These are phyloP conservation scores for Cercospora zeina DNA, from an alignment of 2,329 filamentous ascomycete genomes.

Conservation along the genomic window DNA sequence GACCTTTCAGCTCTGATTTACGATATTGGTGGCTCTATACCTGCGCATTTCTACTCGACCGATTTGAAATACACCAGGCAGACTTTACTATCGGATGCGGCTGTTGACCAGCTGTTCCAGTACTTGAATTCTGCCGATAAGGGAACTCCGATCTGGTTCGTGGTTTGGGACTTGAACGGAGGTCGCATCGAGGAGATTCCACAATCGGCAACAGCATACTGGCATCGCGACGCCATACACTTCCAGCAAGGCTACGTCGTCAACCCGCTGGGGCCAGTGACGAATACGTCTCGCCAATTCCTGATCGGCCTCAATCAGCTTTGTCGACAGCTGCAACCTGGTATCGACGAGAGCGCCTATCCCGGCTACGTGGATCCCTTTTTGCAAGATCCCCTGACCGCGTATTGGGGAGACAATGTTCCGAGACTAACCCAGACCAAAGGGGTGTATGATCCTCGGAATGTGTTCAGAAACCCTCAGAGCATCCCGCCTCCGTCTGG, in stretches of 20 bases:
- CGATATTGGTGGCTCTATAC: slow-evolving; percentile 24
- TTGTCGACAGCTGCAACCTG: slow-evolving; percentile 17
- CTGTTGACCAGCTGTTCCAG: slow-evolving; percentile 29
- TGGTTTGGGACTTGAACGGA: slow-evolving; percentile 28
- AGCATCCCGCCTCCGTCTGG: slow-evolving; percentile 21
- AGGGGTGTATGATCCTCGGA: slow-evolving; percentile 38
- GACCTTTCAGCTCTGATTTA: slow-evolving; percentile 17
- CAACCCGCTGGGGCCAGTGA: slow-evolving; percentile 16
- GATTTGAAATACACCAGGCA: slow-evolving; percentile 22
- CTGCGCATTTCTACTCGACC: slow-evolving; percentile 31
- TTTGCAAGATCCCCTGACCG: slow-evolving; percentile 36
- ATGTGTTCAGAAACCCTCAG: slow-evolving; percentile 34
- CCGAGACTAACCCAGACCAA: slow-evolving; percentile 36
- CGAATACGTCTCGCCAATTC: slow-evolving; percentile 18
- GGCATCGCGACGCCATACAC: slow-evolving; percentile 29
- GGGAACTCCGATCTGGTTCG: slow-evolving; percentile 25
- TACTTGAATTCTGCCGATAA: slow-evolving; percentile 26
- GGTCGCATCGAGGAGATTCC: slow-evolving; percentile 26
- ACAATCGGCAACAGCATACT: slow-evolving; percentile 28
- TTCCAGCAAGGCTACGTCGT: slow-evolving; percentile 29
- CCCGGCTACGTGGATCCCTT: slow-evolving; percentile 34
- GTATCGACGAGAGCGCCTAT: slow-evolving; percentile 28
- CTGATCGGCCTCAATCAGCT: slow-evolving; percentile 23
- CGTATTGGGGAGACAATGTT: slow-evolving; percentile 39
- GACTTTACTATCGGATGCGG: slow-evolving; percentile 22